Base-by-base conservation (phyloP, 1,139 yeast genomes). In the Debaryomycetaceae sp. region DNA sequence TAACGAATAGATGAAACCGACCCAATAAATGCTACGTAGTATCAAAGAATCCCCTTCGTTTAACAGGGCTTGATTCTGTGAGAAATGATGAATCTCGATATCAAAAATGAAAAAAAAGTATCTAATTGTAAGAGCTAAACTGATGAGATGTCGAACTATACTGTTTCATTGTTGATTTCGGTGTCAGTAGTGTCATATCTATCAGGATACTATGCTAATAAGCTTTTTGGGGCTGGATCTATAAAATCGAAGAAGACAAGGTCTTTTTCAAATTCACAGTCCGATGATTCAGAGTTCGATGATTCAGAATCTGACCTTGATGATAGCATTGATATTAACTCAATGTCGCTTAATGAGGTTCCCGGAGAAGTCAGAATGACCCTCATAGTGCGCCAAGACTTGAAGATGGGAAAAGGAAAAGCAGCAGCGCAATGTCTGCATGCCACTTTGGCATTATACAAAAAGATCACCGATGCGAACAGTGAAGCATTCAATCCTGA, bases 351-450 rank as follows among this genome's bases (percentile, higher is more conserved):
- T 49, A 84, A 84, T 55, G 80, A 73, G 20, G 68, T 83, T 17
- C 87, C 83, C 2, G 93, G 88, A 4, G 96, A 87, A 62, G 91
- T 87, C 38, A 75, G 90, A 53, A 86, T 93, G 96, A 90, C 95
- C 0, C 71, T 95, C 35, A 81, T 90, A 1, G 91, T 93, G 1
- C 81, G 99, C 48, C 88, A 86, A 38, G 99, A 93, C 62, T 70
- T 93, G 51, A 84, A 82, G 45, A 93, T 93, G 99, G 84, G 87
- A 39, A 90, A 89, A 65, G 99, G 99, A 34, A 95, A 95, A 62
- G 87, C 88, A 1, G 98, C 98, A 1, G 99, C 99, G 1, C 99
- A 93, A 63, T 91, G 98, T 63, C 85, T 90, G 42, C 99, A 93
- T 68, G 99, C 99, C n/a, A 95, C 99, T 0, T 74, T 93, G 40